Conservation (phyloP, 192 early-diverging fungal genomes). For the Backusella australiensis region DNA sequence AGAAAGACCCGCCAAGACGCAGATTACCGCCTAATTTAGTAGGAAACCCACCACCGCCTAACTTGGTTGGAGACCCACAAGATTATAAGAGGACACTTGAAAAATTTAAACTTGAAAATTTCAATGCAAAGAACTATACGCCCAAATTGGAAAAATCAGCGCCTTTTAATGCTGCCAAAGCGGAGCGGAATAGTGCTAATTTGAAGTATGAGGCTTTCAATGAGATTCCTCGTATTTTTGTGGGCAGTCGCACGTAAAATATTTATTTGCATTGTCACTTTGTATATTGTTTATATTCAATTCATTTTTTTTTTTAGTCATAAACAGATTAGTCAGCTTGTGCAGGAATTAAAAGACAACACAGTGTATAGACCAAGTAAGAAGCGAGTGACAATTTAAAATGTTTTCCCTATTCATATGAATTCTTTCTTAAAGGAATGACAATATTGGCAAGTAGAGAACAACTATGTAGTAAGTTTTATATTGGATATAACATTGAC, state of each 20-base stretch:
- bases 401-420: neutral
- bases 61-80: neutral
- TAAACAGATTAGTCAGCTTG: constrained; percentile 56
- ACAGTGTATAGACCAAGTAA: constrained; percentile 50
- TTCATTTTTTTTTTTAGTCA: constrained; percentile 24
- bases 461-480: constrained; percentile 44
- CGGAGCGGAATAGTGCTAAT: no score
- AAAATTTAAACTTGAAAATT: neutral
- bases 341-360: constrained; percentile 52
- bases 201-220: neutral
- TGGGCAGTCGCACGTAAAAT: constrained; percentile 44
- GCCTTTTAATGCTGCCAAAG: neutral
- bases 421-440: constrained; percentile 22
- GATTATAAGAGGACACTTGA: neutral
- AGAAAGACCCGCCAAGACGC: neutral
- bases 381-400: neutral
- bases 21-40: neutral
- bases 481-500: neutral
- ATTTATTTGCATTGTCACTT: neutral
- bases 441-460: constrained; percentile 50
- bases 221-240: neutral
- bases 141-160: neutral
- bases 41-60: no score
- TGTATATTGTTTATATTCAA: neutral
- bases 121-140: neutral